phyloP scores from a whole-genome alignment of 768 basidiomycete species.

The Pleurotus cornucopiae region DNA sequence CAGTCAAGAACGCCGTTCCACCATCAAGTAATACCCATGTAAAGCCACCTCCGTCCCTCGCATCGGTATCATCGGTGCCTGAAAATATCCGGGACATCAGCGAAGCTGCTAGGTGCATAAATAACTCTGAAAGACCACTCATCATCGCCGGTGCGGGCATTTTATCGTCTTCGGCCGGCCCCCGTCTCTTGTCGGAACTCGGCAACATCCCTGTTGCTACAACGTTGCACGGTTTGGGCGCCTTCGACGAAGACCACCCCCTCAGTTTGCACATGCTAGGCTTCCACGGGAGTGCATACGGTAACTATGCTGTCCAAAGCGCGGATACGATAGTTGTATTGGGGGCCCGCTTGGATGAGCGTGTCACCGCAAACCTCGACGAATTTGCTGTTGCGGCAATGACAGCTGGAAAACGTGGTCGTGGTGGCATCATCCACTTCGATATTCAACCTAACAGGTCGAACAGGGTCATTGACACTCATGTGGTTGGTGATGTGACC shows the following conservation, averaged over 20 bases:
- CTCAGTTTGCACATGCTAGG: constrained; percentile 95
- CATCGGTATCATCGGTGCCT: constrained; percentile 33
- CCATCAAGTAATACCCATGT: too few relatives aligned
- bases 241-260: constrained; percentile 87
- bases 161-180: constrained; percentile 75
- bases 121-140: constrained; percentile 83
- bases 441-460: constrained; percentile 98
- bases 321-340: constrained; percentile 98
- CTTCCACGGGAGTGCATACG: constrained; percentile 97
- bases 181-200: constrained; percentile 74
- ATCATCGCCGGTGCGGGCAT: constrained; percentile 96
- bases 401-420: constrained; percentile 78
- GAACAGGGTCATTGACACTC: constrained; percentile 96
- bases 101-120: constrained; percentile 87
- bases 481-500: constrained; percentile 89
- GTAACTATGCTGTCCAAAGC: constrained; percentile 95
- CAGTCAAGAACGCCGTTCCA: constrained; percentile 32
- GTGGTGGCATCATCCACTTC: constrained; percentile 98
- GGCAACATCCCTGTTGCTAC: constrained; percentile 97
- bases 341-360: constrained; percentile 95
- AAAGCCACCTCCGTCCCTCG: constrained; percentile 44
- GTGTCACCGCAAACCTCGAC: constrained; percentile 88
- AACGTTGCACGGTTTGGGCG: constrained; percentile 92
- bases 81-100: constrained; percentile 58
- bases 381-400: constrained; percentile 88